Percentiles rank a stretch among this genome's conserved stretches.
Evolutionary conservation across 768 basidiomycete genomes (phyloP).

Genomic region (Tulasnella sp.): DNA sequence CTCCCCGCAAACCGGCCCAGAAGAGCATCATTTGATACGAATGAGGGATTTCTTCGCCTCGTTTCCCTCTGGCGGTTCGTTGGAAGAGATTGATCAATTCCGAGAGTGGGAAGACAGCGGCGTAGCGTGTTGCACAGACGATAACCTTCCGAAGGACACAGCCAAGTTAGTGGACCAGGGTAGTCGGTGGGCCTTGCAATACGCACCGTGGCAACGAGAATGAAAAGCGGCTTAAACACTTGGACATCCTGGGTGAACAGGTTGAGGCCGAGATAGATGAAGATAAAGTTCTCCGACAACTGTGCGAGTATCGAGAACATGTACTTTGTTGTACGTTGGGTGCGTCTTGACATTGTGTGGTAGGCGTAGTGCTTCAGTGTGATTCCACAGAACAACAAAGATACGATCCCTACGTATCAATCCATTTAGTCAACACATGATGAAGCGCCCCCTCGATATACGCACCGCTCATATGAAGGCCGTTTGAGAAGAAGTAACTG

Average conservation of each 20-base stretch:
- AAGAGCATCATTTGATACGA: constrained; percentile 99
- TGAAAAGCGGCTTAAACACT: constrained; percentile 91
- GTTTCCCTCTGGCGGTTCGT: constrained; percentile 72
- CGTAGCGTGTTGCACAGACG: constrained; percentile 91
- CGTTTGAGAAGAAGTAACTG: constrained; percentile 98
- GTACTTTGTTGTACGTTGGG: constrained; percentile 90
- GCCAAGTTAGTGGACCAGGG: background rate
- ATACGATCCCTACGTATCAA: constrained; percentile 69
- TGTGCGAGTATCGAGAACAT: constrained; percentile 92
- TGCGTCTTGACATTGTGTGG: constrained; percentile 95
- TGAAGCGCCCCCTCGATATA: background rate
- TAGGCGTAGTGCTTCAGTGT: constrained; percentile 99
- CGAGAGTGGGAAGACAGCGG: constrained; percentile 90
- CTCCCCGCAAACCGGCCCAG: constrained; percentile 95
- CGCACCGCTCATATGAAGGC: constrained; percentile 62
- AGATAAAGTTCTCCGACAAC: constrained; percentile 97
- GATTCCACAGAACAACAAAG: constrained; percentile 95
- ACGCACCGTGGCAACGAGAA: constrained; percentile 70
- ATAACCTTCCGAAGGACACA: constrained; percentile 43
- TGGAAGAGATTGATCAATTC: constrained; percentile 93
- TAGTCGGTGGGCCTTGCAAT: background rate
- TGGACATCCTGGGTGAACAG: constrained; percentile 86
- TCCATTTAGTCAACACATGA: background rate
- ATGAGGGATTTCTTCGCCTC: constrained; percentile 86
- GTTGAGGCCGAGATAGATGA: constrained; percentile 94